phyloP scores from a whole-genome alignment of 1,139 yeast genomes.

The Hansenula sp. region DNA sequence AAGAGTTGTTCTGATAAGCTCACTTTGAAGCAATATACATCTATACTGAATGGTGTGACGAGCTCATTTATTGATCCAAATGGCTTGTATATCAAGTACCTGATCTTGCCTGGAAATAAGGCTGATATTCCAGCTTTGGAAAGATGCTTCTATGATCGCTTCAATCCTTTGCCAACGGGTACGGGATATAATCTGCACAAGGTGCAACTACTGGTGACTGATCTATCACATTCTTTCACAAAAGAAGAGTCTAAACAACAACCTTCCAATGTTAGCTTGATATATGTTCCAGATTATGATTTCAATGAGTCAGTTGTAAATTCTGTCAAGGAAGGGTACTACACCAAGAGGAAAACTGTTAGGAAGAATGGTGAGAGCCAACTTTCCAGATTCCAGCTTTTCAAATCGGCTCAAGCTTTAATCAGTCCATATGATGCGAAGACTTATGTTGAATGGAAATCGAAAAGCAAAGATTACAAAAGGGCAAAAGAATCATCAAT shows the following conservation, averaged over 20 bases:
- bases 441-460: constrained; percentile 24
- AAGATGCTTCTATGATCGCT: constrained; percentile 47
- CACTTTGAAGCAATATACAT: constrained; percentile 56
- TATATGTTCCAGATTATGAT: constrained; percentile 28
- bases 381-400: constrained; percentile 32
- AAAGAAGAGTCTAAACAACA: constrained; percentile 20
- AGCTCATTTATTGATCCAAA: constrained; percentile 35
- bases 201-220: constrained; percentile 4
- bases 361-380: constrained; percentile 41
- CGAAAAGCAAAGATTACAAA: constrained; percentile 14
- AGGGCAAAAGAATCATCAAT: constrained; percentile 8
- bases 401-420: constrained; percentile 10
- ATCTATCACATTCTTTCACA: not conserved
- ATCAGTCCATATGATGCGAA: constrained; percentile 17
- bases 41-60: constrained; percentile 51
- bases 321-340: constrained; percentile 51
- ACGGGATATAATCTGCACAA: not conserved
- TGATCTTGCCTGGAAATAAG: constrained; percentile 47
- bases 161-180: constrained; percentile 8
- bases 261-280: constrained; percentile 37
- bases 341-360: constrained; percentile 40
- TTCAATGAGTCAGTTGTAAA: constrained; percentile 42
- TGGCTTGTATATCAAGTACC: constrained; percentile 42
- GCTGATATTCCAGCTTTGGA: constrained; percentile 32
- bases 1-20: constrained; percentile 90